phyloP scores from a whole-genome alignment of 202 grass and related monocot species.

The Bolboschoenoplectus hybrid region DNA sequence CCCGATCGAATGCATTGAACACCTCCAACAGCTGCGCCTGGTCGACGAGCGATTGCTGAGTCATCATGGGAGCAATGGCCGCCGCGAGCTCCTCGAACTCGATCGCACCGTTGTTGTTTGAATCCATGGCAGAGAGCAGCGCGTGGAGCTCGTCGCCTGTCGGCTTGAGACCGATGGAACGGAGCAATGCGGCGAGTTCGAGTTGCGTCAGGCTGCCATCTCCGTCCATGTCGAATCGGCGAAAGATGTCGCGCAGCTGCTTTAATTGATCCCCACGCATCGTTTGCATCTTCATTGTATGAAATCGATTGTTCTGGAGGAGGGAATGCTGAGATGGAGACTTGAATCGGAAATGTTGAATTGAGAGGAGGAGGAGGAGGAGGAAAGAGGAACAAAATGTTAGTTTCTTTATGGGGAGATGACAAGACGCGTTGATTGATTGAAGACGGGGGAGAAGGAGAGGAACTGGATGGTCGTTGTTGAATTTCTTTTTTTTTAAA shows the following conservation, averaged over 20 bases:
- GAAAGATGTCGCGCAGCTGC: constrained; percentile 73
- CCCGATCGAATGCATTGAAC: constrained; percentile 74
- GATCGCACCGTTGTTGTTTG: constrained; percentile 64
- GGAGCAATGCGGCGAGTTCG: constrained; percentile 70
- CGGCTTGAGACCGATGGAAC: constrained; percentile 64
- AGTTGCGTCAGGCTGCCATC: constrained; percentile 80
- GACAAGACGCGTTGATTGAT: constrained; percentile 28
- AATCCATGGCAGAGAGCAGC: constrained; percentile 67
- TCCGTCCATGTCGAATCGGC: constrained; percentile 71
- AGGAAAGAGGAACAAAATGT: not conserved
- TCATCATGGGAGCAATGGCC: constrained; percentile 72
- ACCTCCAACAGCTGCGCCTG: constrained; percentile 76
- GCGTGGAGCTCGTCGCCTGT: constrained; percentile 60
- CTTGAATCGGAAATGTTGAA: not conserved
- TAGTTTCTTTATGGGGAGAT: constrained; percentile 12
- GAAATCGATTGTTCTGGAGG: not conserved
- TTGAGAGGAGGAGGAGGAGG: not conserved
- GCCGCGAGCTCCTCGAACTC: constrained; percentile 75
- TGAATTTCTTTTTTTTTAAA: constrained; percentile 8
- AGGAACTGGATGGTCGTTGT: constrained; percentile 18
- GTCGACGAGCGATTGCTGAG: constrained; percentile 67
- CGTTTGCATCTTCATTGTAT: constrained; percentile 10
- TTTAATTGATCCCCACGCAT: constrained; percentile 69
- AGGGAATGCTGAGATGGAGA: not conserved
- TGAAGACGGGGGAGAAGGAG: not conserved